phyloP scores from a whole-genome alignment of 139 green algal species.

The Chlorokybus atmophyticus region DNA sequence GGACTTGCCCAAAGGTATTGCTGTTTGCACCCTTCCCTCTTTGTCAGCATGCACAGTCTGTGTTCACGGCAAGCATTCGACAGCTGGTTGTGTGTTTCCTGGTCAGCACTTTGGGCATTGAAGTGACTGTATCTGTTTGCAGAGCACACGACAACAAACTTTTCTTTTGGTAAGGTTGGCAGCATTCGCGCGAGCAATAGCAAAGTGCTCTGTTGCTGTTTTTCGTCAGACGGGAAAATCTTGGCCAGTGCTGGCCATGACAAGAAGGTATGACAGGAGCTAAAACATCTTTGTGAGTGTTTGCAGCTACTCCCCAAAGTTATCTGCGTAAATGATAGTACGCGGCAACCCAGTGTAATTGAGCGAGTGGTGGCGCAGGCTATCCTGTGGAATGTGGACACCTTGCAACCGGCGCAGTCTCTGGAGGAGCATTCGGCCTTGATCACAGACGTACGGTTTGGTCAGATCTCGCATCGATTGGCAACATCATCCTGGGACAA shows the following conservation, averaged over 20 bases:
- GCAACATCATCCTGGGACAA: constrained; percentile 32
- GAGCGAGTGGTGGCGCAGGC: no score
- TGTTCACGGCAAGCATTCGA: no score
- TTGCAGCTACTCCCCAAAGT: no score
- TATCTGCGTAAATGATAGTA: no score
- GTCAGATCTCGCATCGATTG: constrained; percentile 10
- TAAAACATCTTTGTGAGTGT: no score
- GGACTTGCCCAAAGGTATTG: no score
- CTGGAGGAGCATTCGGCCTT: constrained; percentile 26
- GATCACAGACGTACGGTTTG: constrained; percentile 29
- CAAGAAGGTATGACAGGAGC: constrained; percentile 18
- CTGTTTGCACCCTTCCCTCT: no score
- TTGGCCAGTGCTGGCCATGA: constrained; percentile 25
- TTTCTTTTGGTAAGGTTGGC: constrained; percentile 18
- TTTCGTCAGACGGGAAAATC: constrained; percentile 27
- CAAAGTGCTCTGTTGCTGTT: constrained; percentile 29
- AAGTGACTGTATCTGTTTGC: not conserved
- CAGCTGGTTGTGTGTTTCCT: no score
- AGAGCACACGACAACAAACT: constrained; percentile 12
- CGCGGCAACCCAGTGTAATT: no score
- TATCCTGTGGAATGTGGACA: constrained; percentile 28
- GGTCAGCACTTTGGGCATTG: no score
- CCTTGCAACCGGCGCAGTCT: not conserved
- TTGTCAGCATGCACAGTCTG: no score
- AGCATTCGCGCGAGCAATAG: constrained; percentile 13